Conservation (phyloP, 2,329 filamentous ascomycete genomes). For the Lecanosticta acicola region DNA sequence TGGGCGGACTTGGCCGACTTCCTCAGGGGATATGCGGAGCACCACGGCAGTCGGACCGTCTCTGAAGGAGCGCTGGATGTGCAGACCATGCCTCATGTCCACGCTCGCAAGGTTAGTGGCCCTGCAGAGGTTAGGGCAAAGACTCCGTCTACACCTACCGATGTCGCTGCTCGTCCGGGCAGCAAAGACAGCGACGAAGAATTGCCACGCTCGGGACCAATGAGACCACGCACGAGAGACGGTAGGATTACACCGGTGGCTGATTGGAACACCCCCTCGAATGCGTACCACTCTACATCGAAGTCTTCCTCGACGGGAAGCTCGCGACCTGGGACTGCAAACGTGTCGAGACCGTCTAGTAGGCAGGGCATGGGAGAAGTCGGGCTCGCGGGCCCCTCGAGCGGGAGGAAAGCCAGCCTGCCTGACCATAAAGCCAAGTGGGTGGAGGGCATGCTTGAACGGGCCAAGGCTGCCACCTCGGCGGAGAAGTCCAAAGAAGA, state of each 20-base stretch:
- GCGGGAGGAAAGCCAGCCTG: conserved; percentile 19
- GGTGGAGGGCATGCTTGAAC: conserved; percentile 78
- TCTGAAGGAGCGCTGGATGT: conserved; percentile 52
- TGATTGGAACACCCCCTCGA: neutral
- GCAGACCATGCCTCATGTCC: conserved; percentile 37
- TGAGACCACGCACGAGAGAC: neutral
- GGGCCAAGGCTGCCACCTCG: conserved; percentile 67
- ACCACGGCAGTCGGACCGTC: conserved; percentile 71
- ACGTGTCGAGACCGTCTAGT: conserved; percentile 18
- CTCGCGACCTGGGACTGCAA: conserved; percentile 25
- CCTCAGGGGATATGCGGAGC: conserved; percentile 83
- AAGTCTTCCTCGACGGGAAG: conserved; percentile 16
- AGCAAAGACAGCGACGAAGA: conserved; percentile 17
- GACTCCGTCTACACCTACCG: conserved; percentile 5
- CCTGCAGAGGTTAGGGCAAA: conserved; percentile 18
- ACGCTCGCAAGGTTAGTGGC: conserved; percentile 25
- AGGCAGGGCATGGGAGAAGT: conserved; percentile 15
- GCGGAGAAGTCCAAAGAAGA: conserved; percentile 35
- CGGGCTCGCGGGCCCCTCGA: conserved; percentile 18
- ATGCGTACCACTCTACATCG: conserved; percentile 6
- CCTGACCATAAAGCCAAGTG: conserved; percentile 68
- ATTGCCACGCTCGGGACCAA: conserved; percentile 3
- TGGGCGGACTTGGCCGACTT: conserved; percentile 97
- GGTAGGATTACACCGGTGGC: conserved; percentile 2
- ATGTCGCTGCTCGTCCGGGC: conserved; percentile 8